Evolutionary conservation across 2,329 filamentous ascomycete species (phyloP), one percentile per base, ranked within the genome.

Genomic region (Neofusicoccum sp.): DNA sequence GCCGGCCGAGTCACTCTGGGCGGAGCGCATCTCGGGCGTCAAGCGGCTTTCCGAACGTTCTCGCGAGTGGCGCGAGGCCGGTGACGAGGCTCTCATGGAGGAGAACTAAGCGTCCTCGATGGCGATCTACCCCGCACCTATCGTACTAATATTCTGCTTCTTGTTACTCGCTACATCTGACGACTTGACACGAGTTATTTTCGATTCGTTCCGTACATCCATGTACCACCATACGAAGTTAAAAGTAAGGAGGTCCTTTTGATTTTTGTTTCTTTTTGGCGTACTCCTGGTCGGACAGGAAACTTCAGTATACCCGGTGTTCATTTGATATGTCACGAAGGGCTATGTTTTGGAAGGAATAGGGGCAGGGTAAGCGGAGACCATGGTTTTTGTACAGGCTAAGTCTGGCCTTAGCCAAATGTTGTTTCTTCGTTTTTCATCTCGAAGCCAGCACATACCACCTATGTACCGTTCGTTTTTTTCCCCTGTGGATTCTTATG

Each of bases 61-160:
- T 69, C 87, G 91, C 48, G 91, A 96, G 67, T 99, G 95, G 95
- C 86, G 93, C 63, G 93, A 97, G 68, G 87, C 89, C 65, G 88
- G 88, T 30, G 89, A 90, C 58, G 91, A 92, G 67, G 88, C 89
- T 47, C 73, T 84, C 66, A 82, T 80, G 66, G 82, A 84, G 70
- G 82, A 84, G 64, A 71, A 48, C 4, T 64, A 53, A 48, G 30
- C n/a, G 11, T 30, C 11, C 31, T 12, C 33, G 20, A 16, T 26
- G 3, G 9, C 7, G 14, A 16, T 26, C 16, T 8, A 28, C 11
- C n/a, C 43, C 4, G 8, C 26, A 47, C 12, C 26, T 28, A 56
- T 28, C 51, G 38, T 56, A 56, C 51, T 56, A 56, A 56, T 56
- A 56, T 12, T 41, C 34, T 28, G 34, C 12, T 53, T 53, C 11